phyloP scores from a whole-genome alignment of 1,139 yeast species.

The Blastobotrys ciferrii region DNA sequence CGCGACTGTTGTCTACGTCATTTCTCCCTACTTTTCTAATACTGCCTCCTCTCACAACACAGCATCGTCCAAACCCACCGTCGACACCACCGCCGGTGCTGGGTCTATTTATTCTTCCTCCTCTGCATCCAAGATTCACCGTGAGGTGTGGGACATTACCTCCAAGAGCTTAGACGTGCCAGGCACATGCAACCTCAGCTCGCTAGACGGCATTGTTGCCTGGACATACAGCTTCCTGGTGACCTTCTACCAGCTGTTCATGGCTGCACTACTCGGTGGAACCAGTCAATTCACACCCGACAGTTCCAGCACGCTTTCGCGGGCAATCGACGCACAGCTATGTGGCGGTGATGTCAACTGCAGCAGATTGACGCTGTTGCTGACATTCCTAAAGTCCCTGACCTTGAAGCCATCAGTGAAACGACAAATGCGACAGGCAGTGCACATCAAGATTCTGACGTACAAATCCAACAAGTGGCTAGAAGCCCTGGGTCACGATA shows the following conservation, averaged over 20 bases:
- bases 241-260: not conserved
- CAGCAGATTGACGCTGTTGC: constrained; percentile 28
- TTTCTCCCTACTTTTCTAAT: constrained; percentile 17
- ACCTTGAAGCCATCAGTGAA: constrained; percentile 30
- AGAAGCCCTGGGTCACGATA: constrained; percentile 6
- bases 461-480: not conserved
- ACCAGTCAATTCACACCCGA: not conserved
- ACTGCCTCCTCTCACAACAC: not conserved
- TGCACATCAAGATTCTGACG: constrained; percentile 31
- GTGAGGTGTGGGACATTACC: constrained; percentile 18
- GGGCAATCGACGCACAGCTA: constrained; percentile 41
- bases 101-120: constrained; percentile 22
- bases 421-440: constrained; percentile 34
- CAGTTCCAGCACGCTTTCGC: constrained; percentile 12
- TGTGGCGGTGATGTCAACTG: constrained; percentile 38
- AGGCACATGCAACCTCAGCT: not conserved
- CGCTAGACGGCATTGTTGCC: not conserved
- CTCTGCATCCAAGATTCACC: constrained; percentile 13
- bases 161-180: constrained; percentile 15
- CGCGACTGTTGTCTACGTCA: constrained; percentile 33
- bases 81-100: no score
- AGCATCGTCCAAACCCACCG: constrained; percentile 12
- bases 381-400: constrained; percentile 33
- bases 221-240: not conserved
- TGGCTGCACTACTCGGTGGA: not conserved